Base-by-base conservation (phyloP, 1,284 basidiomycete genomes). In the Ganoderma leucocontextum region DNA sequence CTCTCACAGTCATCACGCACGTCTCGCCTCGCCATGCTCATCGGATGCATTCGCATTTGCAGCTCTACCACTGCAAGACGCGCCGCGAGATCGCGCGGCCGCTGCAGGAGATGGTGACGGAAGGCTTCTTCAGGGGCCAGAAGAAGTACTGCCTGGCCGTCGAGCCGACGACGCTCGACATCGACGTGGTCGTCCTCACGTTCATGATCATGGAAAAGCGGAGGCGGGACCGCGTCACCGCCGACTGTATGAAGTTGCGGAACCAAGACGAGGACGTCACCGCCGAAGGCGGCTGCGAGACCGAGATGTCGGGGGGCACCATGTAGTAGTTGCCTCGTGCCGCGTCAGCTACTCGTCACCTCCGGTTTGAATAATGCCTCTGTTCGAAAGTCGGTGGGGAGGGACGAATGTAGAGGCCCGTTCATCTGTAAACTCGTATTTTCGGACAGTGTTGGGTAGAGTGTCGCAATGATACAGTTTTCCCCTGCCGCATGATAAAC, bases 121-220 rank as follows among this genome's bases (percentile, higher is more conserved):
- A 85, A 55, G 86, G 86, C 10, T 73, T 82, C 64, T 86, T 86
- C 73, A 79, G 80, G 4, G 83, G 82, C n/a, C 80, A 86, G 73
- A 79, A 78, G 68, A 86, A 83, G 70, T 80, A 82, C 60, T 78
- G 80, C 44, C 80, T 88, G 33, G 78, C 78, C 47, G 81, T 87
- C 58, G 80, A 85, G 65, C 83, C 85, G 36, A 73, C 74, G 52
- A 72, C 73, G 47, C 75, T 87, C 36, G 83, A 86, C 72, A 80
- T 86, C 67, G 86, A 88, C 74, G 78, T 87, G 65, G 75, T 87
- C 60, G 77, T 88, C 35, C 75, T 87, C 42, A 85, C 86, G 15
- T 87, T 86, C 70, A 73, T 87, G 67, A 82, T 88, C 66, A 81
- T 87, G 80, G 85, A 86, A 78, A 86, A 83, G 77, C 85, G 84